These are phyloP conservation scores for Metarhizium guizhouense DNA, from an alignment of 2,329 filamentous ascomycete genomes.

Conservation along the genomic window DNA sequence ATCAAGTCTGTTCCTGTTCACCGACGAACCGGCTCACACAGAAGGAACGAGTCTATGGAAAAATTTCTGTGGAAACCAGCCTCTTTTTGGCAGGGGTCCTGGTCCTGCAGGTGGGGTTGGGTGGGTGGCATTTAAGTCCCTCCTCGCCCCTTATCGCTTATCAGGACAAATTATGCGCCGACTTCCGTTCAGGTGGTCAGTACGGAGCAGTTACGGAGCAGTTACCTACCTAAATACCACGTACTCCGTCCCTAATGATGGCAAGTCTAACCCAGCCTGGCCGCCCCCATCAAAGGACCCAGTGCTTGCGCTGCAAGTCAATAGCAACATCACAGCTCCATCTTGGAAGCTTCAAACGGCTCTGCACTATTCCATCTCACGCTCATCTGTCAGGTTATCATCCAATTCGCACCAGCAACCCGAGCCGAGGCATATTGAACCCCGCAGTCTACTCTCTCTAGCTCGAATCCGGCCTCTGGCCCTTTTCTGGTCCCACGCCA, in stretches of 20 bases:
- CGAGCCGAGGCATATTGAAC: neutral
- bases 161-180: slow-evolving; percentile 11
- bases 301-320: no score
- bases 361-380: neutral
- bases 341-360: neutral
- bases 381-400: neutral
- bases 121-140: slow-evolving; percentile 3
- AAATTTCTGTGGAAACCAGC: slow-evolving; percentile 6
- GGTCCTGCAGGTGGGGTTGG: neutral
- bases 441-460: neutral
- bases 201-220: no score
- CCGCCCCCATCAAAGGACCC: no score
- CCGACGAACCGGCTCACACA: neutral
- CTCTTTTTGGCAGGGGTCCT: neutral
- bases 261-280: no score
- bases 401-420: neutral
- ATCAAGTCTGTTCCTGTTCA: neutral
- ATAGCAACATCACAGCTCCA: no score
- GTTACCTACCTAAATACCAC: neutral
- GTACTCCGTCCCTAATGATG: no score
- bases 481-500: neutral
- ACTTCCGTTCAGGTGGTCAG: slow-evolving; percentile 2
- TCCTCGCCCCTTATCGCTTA: slow-evolving; percentile 9
- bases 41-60: slow-evolving; percentile 3
- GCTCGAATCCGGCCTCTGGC: neutral